Conservation (phyloP, 1,284 basidiomycete genomes). For the Limonomyces culmigenus region DNA sequence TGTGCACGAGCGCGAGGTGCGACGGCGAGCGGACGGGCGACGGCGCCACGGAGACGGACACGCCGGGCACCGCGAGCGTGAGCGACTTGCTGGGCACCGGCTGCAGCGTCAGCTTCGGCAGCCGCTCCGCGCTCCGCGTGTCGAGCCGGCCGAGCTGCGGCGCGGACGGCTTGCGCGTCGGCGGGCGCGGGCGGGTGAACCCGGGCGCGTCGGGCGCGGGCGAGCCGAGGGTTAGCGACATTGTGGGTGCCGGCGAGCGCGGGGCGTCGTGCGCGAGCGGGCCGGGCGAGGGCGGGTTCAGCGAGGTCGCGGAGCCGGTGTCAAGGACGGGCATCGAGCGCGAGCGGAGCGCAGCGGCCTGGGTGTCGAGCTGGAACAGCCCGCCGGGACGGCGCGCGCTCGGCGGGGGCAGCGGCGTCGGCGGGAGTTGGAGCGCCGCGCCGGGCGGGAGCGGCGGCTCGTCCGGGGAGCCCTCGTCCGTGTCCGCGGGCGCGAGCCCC, state of each 20-base stretch:
- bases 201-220: constrained; percentile 46
- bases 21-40: constrained; percentile 29
- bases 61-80: constrained; percentile 36
- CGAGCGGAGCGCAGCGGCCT: constrained; percentile 28
- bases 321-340: constrained; percentile 33
- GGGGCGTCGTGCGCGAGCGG: background rate
- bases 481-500: constrained; percentile 4
- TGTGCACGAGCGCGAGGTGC: constrained; percentile 39
- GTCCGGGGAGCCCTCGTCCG: background rate
- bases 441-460: constrained; percentile 1
- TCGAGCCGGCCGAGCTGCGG: constrained; percentile 43
- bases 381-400: constrained; percentile 23
- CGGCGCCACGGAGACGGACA: constrained; percentile 8
- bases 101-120: constrained; percentile 42
- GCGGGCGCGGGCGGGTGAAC: constrained; percentile 32
- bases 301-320: constrained; percentile 4
- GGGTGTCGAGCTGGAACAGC: constrained; percentile 50
- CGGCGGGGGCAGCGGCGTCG: constrained; percentile 3
- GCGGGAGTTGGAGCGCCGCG: constrained; percentile 1
- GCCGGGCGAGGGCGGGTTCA: constrained; percentile 9
- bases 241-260: background rate
- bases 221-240: constrained; percentile 14
- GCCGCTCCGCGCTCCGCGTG: constrained; percentile 35
- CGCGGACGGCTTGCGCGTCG: constrained; percentile 38
- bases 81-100: constrained; percentile 37